Percentiles rank a stretch among this genome's conserved stretches.
These are phyloP conservation scores for Monosporascus sp. DNA, from an alignment of 2,329 filamentous ascomycete genomes.

Conservation along the genomic window DNA sequence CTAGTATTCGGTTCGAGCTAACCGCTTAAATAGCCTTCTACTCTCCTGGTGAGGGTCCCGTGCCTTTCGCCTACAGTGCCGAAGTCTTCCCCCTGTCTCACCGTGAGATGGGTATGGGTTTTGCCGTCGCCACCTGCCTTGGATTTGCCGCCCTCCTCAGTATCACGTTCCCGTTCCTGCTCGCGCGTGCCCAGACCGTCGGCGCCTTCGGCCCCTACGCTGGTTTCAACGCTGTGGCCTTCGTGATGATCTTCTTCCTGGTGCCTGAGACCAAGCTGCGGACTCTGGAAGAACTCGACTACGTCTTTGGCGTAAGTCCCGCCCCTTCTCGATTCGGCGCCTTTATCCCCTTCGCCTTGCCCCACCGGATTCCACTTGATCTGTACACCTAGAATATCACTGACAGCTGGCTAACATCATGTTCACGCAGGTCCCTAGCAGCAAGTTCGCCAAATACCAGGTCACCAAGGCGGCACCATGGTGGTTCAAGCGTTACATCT, in stretches of 20 bases:
- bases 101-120: slow-evolving; percentile 67
- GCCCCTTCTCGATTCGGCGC: neutral
- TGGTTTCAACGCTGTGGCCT: slow-evolving; percentile 39
- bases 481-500: slow-evolving; percentile 30
- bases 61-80: slow-evolving; percentile 63
- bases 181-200: slow-evolving; percentile 36
- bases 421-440: slow-evolving; percentile 23
- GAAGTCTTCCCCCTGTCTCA: slow-evolving; percentile 68
- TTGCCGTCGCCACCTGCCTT: slow-evolving; percentile 60
- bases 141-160: slow-evolving; percentile 55
- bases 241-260: slow-evolving; percentile 42
- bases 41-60: slow-evolving; percentile 60
- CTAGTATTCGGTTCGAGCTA: no score
- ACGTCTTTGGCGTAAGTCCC: slow-evolving; percentile 33
- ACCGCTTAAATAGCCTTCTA: slow-evolving; percentile 42
- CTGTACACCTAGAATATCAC: neutral
- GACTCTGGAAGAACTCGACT: slow-evolving; percentile 45
- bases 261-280: slow-evolving; percentile 47
- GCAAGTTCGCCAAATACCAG: slow-evolving; percentile 36
- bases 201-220: slow-evolving; percentile 45
- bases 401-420: neutral
- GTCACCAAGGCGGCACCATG: slow-evolving; percentile 30
- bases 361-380: no score
- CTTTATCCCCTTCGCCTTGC: no score
- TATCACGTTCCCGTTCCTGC: slow-evolving; percentile 58